These are phyloP conservation scores for Akanthomyces lecanii DNA, from an alignment of 2,329 filamentous ascomycete genomes.

Conservation along the genomic window DNA sequence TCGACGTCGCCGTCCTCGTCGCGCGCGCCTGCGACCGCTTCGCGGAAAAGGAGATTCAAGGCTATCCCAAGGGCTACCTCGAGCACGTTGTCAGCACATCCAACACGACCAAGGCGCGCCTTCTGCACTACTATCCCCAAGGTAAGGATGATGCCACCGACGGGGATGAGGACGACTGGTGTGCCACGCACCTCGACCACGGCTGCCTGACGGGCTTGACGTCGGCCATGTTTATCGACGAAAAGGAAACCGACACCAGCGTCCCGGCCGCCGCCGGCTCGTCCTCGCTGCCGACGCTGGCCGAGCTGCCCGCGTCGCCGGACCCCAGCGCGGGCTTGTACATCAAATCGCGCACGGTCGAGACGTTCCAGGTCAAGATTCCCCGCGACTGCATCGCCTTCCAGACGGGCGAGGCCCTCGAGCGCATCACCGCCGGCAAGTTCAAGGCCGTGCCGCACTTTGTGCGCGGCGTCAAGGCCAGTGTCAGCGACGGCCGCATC, in stretches of 20 bases:
- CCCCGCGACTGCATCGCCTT: conserved; percentile 90
- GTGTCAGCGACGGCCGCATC: conserved; percentile 48
- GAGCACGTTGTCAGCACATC: conserved; percentile 83
- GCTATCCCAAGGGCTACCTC: conserved; percentile 73
- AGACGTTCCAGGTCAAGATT: conserved; percentile 87
- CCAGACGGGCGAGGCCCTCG: conserved; percentile 88
- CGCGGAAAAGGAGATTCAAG: conserved; percentile 71
- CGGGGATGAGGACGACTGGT: conserved; percentile 80
- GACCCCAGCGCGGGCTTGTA: conserved; percentile 88
- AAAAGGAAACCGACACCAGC: conserved; percentile 44
- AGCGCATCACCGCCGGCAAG: conserved; percentile 83
- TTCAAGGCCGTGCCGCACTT: conserved; percentile 97
- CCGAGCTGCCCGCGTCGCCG: conserved; percentile 70
- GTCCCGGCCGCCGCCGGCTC: conserved; percentile 27
- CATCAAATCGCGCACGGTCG: conserved; percentile 78
- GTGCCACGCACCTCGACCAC: conserved; percentile 84
- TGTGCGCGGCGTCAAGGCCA: conserved; percentile 69
- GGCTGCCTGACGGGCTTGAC: conserved; percentile 92
- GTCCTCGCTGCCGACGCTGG: conserved; percentile 45
- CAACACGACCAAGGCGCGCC: conserved; percentile 81
- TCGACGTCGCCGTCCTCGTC: conserved; percentile 83
- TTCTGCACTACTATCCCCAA: conserved; percentile 88
- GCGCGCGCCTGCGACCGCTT: conserved; percentile 87
- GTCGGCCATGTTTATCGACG: conserved; percentile 93
- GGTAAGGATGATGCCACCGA: conserved; percentile 35